Evolutionary conservation across 108 stramenopile species (phyloP).

Genomic region (Skeletonema potamos): DNA sequence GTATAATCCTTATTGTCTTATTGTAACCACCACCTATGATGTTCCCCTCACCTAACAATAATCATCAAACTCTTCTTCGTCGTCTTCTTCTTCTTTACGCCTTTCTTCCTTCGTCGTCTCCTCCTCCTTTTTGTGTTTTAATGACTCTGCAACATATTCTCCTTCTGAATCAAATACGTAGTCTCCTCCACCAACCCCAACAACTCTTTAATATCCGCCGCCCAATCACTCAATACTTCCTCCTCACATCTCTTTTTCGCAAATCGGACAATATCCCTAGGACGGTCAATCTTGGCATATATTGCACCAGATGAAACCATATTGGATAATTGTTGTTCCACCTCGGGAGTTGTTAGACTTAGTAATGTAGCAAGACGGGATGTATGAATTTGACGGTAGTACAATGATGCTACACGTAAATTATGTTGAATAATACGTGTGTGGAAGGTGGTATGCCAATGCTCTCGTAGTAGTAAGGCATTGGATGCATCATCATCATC

Average conservation of each 20-base stretch:
- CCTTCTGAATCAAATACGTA: slow-evolving; percentile 96
- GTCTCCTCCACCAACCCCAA: slow-evolving; percentile 94
- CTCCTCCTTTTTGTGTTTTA: too few relatives aligned
- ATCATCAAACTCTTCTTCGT: too few relatives aligned
- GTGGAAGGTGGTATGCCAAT: slow-evolving; percentile 83
- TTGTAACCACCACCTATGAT: too few relatives aligned
- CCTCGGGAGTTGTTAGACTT: slow-evolving; percentile 59
- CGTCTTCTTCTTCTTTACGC: too few relatives aligned
- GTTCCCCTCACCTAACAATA: neutral
- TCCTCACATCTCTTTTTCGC: slow-evolving; percentile 68
- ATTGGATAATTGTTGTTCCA: slow-evolving; percentile 80
- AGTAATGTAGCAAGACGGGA: slow-evolving; percentile 88
- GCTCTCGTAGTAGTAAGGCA: slow-evolving; percentile 31
- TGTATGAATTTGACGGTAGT: slow-evolving; percentile 91
- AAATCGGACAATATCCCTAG: slow-evolving; percentile 90
- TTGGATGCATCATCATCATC: neutral
- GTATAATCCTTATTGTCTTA: too few relatives aligned
- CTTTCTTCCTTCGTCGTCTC: too few relatives aligned
- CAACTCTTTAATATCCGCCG: slow-evolving; percentile 88
- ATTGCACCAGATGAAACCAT: slow-evolving; percentile 89
- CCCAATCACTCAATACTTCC: slow-evolving; percentile 93
- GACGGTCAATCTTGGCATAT: slow-evolving; percentile 95
- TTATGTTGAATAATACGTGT: slow-evolving; percentile 97
- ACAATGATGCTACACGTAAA: slow-evolving; percentile 82
- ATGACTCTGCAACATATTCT: slow-evolving; percentile 80